Conservation (phyloP, 2,329 filamentous ascomycete genomes). For the Ophiocordyceps robertsii region DNA sequence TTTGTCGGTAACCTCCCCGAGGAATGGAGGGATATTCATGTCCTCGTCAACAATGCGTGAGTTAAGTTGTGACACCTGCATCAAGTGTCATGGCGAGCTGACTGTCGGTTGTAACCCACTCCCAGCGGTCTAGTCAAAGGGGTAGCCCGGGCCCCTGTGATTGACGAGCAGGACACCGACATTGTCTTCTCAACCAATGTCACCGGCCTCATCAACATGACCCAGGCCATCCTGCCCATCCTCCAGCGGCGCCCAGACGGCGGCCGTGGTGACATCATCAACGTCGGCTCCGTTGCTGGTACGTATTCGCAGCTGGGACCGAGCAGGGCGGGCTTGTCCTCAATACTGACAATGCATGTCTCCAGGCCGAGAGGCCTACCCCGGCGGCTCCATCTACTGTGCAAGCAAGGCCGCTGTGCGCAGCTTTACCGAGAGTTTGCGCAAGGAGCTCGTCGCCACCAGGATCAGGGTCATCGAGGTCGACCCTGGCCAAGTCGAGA, state of each 20-base stretch:
- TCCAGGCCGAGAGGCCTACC: constrained; percentile 61
- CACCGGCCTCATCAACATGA: constrained; percentile 90
- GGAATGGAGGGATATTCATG: constrained; percentile 73
- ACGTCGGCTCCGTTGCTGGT: constrained; percentile 80
- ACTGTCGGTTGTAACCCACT: background rate
- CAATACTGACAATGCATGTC: background rate
- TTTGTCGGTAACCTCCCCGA: constrained; percentile 65
- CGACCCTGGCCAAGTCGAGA: constrained; percentile 88
- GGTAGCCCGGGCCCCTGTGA: constrained; percentile 72
- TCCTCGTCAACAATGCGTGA: constrained; percentile 93
- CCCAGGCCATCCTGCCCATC: constrained; percentile 73
- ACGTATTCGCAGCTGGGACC: background rate
- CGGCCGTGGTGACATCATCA: constrained; percentile 86
- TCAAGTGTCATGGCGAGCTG: background rate
- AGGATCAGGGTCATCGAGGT: constrained; percentile 76
- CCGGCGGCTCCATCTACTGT: constrained; percentile 82
- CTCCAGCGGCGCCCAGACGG: constrained; percentile 65
- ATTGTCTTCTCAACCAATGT: constrained; percentile 91
- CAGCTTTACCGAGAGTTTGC: constrained; percentile 69
- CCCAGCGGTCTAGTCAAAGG: constrained; percentile 78
- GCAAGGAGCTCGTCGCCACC: constrained; percentile 71
- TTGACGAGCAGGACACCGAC: constrained; percentile 68
- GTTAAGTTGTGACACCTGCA: constrained; percentile 17
- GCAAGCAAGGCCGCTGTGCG: constrained; percentile 82
- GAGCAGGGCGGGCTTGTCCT: too few species aligned